A percentile compares a stretch with the other conserved stretches of the same genome.
Conservation (phyloP, 495 filamentous ascomycete species). For the Penicillium turbatum region DNA sequence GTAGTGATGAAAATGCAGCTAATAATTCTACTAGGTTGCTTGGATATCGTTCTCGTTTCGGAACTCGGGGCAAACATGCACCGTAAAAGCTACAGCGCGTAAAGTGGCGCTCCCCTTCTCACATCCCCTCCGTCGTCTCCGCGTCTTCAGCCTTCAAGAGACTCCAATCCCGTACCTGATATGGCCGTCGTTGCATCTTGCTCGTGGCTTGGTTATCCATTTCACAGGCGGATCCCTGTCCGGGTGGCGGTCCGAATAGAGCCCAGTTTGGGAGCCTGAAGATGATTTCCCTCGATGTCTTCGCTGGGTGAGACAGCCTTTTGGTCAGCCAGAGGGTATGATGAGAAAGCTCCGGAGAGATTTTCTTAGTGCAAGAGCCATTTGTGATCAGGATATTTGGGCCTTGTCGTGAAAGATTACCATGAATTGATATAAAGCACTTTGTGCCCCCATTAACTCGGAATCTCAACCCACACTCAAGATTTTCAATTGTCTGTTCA, state of each 20-base stretch:
- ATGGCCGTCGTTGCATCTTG: not conserved
- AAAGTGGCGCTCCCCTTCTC: not conserved
- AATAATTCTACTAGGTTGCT: not conserved
- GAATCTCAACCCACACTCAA: not conserved
- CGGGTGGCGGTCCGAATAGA: not conserved
- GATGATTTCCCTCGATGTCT: not conserved
- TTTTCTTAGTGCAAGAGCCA: not conserved
- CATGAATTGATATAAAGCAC: not conserved
- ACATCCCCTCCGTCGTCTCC: not conserved
- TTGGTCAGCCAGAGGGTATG: not conserved
- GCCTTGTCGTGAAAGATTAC: not conserved
- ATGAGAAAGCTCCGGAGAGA: not conserved
- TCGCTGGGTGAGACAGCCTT: not conserved
- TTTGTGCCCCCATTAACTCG: not conserved
- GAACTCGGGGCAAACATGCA: not conserved
- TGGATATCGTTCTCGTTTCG: not conserved
- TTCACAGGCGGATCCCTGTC: not conserved
- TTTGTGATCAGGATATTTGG: not conserved
- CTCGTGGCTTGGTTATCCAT: not conserved
- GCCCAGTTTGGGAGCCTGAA: not conserved
- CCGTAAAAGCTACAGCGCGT: not conserved
- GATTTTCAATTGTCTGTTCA: not conserved
- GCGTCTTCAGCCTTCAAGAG: not conserved
- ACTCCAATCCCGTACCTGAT: not conserved
- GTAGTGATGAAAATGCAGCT: too few species aligned